These are phyloP conservation scores for Grosmannia clavigera DNA, from an alignment of 2,329 filamentous ascomycete species.

Conservation along the genomic window DNA sequence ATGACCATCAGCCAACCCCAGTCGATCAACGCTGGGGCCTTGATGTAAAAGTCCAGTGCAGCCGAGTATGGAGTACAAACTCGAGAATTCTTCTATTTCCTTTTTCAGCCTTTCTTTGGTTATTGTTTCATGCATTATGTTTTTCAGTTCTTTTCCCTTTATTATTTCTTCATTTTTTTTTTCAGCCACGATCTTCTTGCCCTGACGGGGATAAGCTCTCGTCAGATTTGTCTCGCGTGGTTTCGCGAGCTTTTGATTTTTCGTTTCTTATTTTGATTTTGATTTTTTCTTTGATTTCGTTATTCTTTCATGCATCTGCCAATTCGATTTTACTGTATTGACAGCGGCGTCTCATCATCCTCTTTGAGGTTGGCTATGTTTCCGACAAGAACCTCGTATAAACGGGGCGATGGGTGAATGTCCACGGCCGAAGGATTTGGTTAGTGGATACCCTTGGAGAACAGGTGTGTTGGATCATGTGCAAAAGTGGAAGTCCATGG, in stretches of 20 bases:
- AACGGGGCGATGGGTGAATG: not conserved
- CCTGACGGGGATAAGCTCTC: not conserved
- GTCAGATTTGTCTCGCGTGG: not conserved
- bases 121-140: not conserved
- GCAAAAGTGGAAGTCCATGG: slow-evolving; percentile 1
- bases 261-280: not conserved
- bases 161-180: not conserved
- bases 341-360: not conserved
- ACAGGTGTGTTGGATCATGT: slow-evolving; percentile 2
- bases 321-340: slow-evolving; percentile 2
- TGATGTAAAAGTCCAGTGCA: slow-evolving; percentile 22
- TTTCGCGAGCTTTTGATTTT: not conserved
- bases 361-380: not conserved
- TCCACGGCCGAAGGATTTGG: not conserved
- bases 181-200: not conserved
- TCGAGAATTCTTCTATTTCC: not conserved
- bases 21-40: slow-evolving; percentile 25
- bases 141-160: not conserved
- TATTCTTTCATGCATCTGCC: slow-evolving; percentile 3
- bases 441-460: not conserved
- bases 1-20: slow-evolving; percentile 48
- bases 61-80: not conserved
- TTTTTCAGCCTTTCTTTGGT: not conserved
- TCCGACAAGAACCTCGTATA: slow-evolving; percentile 1
- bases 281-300: not conserved